phyloP scores from a whole-genome alignment of 148 eudicot genomes.

The Vaccinium darrowii region DNA sequence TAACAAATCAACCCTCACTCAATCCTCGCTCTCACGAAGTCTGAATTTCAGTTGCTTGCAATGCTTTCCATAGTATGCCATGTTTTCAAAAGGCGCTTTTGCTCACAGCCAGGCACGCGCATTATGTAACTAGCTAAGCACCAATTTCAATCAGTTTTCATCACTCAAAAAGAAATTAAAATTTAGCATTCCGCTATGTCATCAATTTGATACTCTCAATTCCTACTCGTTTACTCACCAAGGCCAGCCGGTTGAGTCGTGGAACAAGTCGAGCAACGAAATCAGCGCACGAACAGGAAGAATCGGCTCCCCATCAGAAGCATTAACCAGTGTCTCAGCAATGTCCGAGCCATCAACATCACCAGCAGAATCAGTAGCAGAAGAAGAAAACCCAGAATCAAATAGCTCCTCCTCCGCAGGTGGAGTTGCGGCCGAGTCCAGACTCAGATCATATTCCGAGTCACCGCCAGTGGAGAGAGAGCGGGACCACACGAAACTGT shows the following conservation, averaged over 20 bases:
- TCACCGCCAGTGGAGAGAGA: conserved; percentile 32
- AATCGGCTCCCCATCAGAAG: conserved; percentile 32
- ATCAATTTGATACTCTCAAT: not conserved
- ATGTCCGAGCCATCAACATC: conserved; percentile 27
- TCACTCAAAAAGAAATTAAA: not conserved
- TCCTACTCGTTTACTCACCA: conserved; percentile 39
- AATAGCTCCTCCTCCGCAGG: conserved; percentile 23
- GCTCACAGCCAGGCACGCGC: not conserved
- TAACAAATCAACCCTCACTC: conserved; percentile 27
- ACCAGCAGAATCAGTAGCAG: conserved; percentile 24
- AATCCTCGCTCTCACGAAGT: no score
- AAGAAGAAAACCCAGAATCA: conserved; percentile 27
- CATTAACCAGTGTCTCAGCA: conserved; percentile 10
- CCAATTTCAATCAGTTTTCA: not conserved
- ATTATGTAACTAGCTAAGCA: not conserved
- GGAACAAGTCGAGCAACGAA: conserved; percentile 55
- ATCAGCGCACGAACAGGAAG: conserved; percentile 49
- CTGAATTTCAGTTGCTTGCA: no score
- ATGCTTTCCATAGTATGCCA: no score
- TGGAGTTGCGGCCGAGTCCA: conserved; percentile 21
- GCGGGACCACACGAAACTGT: conserved; percentile 22
- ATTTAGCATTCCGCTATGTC: not conserved
- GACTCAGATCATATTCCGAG: conserved; percentile 9
- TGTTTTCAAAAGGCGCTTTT: not conserved
- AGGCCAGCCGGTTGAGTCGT: conserved; percentile 63